Evolutionary conservation across 192 early-diverging fungal genomes (phyloP), one percentile per base, ranked within the genome.

Genomic region (Funneliformis mosseae): DNA sequence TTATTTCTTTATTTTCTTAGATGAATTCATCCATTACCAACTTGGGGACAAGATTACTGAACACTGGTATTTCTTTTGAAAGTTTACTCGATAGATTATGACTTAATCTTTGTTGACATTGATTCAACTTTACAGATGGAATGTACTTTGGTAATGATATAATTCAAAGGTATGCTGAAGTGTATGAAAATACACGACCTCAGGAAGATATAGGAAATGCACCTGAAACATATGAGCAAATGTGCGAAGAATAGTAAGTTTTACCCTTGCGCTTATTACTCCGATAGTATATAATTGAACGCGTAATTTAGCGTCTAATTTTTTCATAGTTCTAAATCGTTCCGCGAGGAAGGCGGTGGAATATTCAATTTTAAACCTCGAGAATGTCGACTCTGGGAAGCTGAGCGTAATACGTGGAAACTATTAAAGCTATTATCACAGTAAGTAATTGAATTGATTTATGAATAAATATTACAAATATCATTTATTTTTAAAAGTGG

Each of bases 401-500:
- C 59, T 25, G 74, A 76, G 23, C 27, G 74, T 16, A 76, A 76
- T 42, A 76, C 74, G 1, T 76, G 74, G 74, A 61, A 62, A 23
- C 10, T 76, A 42, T 27, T 76, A 25, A 41, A 42, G 4, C 33
- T 41, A 45, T 76, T 76, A 61, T 21, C 59, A 42, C 8, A 38
- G 74, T 76, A 61, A 9, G 38, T 25, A 41, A 10, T 33, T 41
- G 12, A 42, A 18, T 21, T n/a, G n/a, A 28, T 14, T 23, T 12
- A 41, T 63, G 3, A n/a, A n/a, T 12, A 23, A 5, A 27, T 16
- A 25, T 25, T 0, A n/a, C 5, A 72, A 43, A 33, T 43, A 43
- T 69, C 6, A 28, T 38, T 72, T n/a, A 23, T 28, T 50, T 21
- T 14, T 38, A 10, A 12, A 33, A 45, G 4, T 28, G 18, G 9